phyloP scores from a whole-genome alignment of 2,329 filamentous ascomycete species.

The Cladosporium sp. region DNA sequence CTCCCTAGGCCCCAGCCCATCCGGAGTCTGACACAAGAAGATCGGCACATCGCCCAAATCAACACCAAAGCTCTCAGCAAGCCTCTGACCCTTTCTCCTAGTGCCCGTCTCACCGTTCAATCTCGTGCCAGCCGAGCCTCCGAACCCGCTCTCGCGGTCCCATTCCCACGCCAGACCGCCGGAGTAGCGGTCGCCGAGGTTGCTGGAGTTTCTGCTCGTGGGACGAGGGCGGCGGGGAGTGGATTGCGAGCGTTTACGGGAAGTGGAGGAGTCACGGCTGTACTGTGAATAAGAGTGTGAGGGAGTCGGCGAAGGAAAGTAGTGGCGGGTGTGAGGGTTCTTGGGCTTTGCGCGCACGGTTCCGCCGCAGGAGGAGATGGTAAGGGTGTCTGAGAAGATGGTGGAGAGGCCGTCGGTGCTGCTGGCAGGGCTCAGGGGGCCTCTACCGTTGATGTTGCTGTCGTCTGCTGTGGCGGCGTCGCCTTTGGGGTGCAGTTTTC shows the following conservation, averaged over 20 bases:
- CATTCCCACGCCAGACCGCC: constrained; percentile 36
- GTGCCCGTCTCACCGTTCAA: constrained; percentile 19
- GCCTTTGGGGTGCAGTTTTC: constrained; percentile 3
- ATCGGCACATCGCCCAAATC: constrained; percentile 39
- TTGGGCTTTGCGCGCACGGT: constrained; percentile 8
- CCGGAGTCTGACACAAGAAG: constrained; percentile 25
- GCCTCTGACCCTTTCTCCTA: constrained; percentile 31
- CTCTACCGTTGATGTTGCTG: too few species aligned
- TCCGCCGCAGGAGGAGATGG: constrained; percentile 9
- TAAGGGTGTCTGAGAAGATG: constrained; percentile 11
- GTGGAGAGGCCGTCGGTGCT: constrained; percentile 12
- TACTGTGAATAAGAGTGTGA: neutral
- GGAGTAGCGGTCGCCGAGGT: constrained; percentile 28
- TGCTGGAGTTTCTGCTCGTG: constrained; percentile 1
- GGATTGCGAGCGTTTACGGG: neutral
- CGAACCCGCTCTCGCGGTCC: constrained; percentile 31
- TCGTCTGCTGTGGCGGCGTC: neutral
- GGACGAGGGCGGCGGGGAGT: neutral
- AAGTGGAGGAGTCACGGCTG: neutral
- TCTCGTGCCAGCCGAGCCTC: constrained; percentile 35
- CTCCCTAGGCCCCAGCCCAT: neutral
- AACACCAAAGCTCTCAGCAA: constrained; percentile 32
- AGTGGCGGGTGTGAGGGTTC: neutral
- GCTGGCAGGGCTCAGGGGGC: constrained; percentile 11
- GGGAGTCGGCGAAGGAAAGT: neutral